These are phyloP conservation scores for Cercospora sp. DNA, from an alignment of 2,329 filamentous ascomycete species.

Conservation along the genomic window DNA sequence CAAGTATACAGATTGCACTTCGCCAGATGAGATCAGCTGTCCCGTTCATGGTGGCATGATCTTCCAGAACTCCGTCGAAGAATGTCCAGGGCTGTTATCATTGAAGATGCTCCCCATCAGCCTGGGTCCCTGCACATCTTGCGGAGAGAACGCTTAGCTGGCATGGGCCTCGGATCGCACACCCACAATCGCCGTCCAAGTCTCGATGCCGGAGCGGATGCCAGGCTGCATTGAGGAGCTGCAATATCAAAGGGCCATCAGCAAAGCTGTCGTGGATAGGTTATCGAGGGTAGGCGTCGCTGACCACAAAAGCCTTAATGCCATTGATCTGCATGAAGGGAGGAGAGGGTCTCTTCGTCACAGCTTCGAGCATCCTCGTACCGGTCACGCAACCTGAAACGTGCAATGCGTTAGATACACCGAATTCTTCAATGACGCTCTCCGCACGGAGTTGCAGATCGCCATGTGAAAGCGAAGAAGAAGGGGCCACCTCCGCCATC, in stretches of 20 bases:
- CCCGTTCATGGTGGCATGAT: background rate
- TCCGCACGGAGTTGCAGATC: background rate
- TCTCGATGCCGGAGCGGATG: too few species aligned
- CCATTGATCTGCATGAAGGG: too few species aligned
- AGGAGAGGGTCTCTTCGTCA: too few species aligned
- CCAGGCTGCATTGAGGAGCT: too few species aligned
- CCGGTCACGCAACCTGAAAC: background rate
- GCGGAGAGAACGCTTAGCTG: background rate
- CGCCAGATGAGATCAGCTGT: background rate
- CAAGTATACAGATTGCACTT: background rate
- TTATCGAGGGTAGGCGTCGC: rapidly evolving
- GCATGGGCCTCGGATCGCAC: background rate
- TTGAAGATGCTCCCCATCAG: background rate
- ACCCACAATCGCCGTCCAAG: too few species aligned
- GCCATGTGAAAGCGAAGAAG: background rate
- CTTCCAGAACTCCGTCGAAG: background rate
- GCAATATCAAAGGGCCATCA: background rate
- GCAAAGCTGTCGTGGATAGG: rapidly evolving
- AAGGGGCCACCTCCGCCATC: background rate
- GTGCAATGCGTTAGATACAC: background rate
- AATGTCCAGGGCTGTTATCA: background rate
- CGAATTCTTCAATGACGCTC: background rate
- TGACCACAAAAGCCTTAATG: background rate
- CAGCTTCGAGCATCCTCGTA: background rate
- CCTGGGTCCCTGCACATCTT: background rate